Evolutionary conservation across 192 early-diverging fungal genomes (phyloP), one percentile per base, ranked within the genome.

Genomic region (Rhizophagus clarus): DNA sequence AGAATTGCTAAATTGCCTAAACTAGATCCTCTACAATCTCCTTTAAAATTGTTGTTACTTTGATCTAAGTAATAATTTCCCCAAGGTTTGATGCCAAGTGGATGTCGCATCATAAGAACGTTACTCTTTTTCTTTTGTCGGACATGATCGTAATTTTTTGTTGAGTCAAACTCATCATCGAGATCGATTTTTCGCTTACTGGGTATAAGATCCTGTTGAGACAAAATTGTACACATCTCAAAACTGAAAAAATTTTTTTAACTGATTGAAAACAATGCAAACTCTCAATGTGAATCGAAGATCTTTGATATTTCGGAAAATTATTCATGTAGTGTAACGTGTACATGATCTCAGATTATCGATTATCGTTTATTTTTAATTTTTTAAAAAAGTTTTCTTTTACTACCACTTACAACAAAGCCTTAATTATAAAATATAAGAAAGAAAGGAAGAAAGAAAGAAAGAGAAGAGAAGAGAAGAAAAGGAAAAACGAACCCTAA

Each of bases 1-100:
- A 92, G 56, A 3, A 51, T 70, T 26, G 85, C 61, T 45, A 92
- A 79, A 12, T 24, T 49, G 0, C 91, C 91, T 11, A 92, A 85
- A 8, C 89, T 86, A 6, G 83, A 75, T 5, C 80, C 40, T 61
- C 89, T 82, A 49, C 83, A 79, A 45, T 84, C 49, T 49, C 47
- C 47, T 56, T 56, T 20, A 20, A 56, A 56, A 17, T 56, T 56
- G 14, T 20, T 56, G 4, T 20, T 56, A 56, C 49, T 56, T 56
- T 56, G 49, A 56, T 56, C 49, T 15, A 56, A 15, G 17, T 56
- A 56, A 56, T 56, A 56, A 56, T 56, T 56, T 22, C 49, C 49
- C 49, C 49, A 56, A 56, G 49, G 49, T 20, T 56, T 56, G 49
- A 56, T 56, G 49, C 49, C 49, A 56, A 56, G 49, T 56, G 49